Percentiles rank a stretch among this genome's conserved stretches.
These are phyloP conservation scores for Pythium apleroticum DNA, from an alignment of 352 stramenopile species.

Conservation along the genomic window DNA sequence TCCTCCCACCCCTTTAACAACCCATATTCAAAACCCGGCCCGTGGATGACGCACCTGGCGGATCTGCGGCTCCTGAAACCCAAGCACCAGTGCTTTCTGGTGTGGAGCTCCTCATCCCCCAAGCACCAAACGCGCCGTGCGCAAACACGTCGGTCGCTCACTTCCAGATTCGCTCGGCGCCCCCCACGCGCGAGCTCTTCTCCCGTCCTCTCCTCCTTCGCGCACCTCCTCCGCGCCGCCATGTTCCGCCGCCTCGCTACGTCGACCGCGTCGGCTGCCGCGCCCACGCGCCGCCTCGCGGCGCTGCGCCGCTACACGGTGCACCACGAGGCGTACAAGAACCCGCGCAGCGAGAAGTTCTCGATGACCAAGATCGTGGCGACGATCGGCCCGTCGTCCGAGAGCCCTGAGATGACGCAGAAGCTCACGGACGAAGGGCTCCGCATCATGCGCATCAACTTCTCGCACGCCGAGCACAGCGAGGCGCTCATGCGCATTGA, in stretches of 20 bases:
- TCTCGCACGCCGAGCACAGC: slow-evolving; percentile 92
- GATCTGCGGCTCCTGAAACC: slow-evolving; percentile 17
- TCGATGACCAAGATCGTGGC: slow-evolving; percentile 93
- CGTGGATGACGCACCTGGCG: slow-evolving; percentile 6
- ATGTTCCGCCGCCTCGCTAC: slow-evolving; percentile 26
- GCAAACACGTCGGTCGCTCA: slow-evolving; percentile 17
- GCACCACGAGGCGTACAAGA: slow-evolving; percentile 63
- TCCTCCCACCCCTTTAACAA: neutral
- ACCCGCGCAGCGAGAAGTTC: slow-evolving; percentile 80
- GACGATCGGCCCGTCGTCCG: slow-evolving; percentile 90
- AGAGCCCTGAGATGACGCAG: slow-evolving; percentile 74
- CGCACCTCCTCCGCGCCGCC: neutral
- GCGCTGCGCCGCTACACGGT: slow-evolving; percentile 25
- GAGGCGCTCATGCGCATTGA: slow-evolving; percentile 75
- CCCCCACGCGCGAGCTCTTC: neutral
- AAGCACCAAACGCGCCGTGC: slow-evolving; percentile 7
- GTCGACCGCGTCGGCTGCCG: slow-evolving; percentile 9
- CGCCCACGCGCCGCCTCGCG: slow-evolving; percentile 3
- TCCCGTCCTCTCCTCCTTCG: no score
- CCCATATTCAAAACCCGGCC: neutral
- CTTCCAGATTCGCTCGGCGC: slow-evolving; percentile 17
- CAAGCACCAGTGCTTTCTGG: slow-evolving; percentile 24
- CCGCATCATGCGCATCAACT: slow-evolving; percentile 94
- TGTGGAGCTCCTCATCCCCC: slow-evolving; percentile 1
- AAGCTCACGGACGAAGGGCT: slow-evolving; percentile 86